Evolutionary conservation across 306 rosid species (phyloP), one percentile per base, ranked within the genome.

Genomic region (Mimosa pudica): DNA sequence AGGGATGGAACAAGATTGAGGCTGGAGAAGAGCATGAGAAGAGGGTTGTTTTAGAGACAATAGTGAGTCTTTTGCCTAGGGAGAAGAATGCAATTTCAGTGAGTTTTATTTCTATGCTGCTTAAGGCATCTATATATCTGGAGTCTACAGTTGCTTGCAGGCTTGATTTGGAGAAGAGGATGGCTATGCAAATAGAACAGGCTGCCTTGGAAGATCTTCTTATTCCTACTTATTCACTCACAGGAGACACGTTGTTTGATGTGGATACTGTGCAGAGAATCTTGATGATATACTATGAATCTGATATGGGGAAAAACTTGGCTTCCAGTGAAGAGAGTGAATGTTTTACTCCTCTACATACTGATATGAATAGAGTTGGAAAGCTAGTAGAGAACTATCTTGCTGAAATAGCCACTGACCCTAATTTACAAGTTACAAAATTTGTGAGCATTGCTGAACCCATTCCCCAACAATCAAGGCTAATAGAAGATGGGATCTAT

Each of bases 71-170:
- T 62, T 84, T 96, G 73, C 99, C 99, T 14, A 87, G 88, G 86
- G 99, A 91, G 82, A 89, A 61, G 77, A 90, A 86, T 65, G 82
- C 93, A 47, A 78, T 93, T 86, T 89, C 99, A 41, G 98, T 93
- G 36, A 96, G 99, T 88, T 93, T 96, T 87, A 93, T 96, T 24
- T 90, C 97, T 8, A 91, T 88, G 99, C 88, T 96, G 84, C 92
- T 96, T 44, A 87, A 94, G 2, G 90, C 96, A 7, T 89, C 99
- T 1, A 88, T 89, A 57, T 85, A 86, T 79, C 91, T 93, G 1
- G 98, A 96, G 84, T 93, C 99, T 13, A 96, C 99, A 3, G 94
- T 96, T 73, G 96, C 99, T 81, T 96, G 98, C 82, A 86, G 95
- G 84, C 92, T 93, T 61, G 99, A 96, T 80, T 86, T 96, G 88